Base-by-base conservation (phyloP, 305 asterid species). In the Solanum hybrid region DNA sequence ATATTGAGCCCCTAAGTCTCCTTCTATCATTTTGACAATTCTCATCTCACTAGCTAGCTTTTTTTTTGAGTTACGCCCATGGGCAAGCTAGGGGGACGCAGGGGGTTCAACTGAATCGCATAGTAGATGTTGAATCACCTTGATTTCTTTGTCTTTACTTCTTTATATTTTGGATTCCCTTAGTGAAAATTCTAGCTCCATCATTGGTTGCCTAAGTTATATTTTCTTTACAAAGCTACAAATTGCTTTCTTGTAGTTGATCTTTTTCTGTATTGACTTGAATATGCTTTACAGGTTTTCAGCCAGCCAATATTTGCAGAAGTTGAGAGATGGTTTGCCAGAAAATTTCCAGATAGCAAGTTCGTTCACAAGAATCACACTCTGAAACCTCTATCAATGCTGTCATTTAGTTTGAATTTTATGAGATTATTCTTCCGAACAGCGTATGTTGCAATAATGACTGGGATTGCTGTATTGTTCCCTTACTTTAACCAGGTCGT, bases 401-500 rank as follows among this genome's bases (percentile, higher is more conserved):
- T 91, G 24, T 94, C 94, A 69, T 26, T 94, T 82, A 51, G 89
- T 39, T 82, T 95, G 91, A 95, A 93, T 89, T 90, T 91, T 14
- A 28, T 93, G 91, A 92, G 97, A 91, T 69, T 94, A 91, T 90
- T 94, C 76, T 89, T 95, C 37, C 92, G 98, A 71, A 93, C 95
- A 22, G 90, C 93, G 8, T 96, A 96, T 46, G 98, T 96, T 51
- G 95, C 91, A 37, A 88, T 89, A 69, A 90, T 93, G 10, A 94
- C 97, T 20, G 96, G 95, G 22, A 77, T 95, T 35, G 94, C 96
- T 0, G 89, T 94, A 34, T 22, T 93, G 1, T 96, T 96, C 71
- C 99, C 99, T 5, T 95, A 95, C 91, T 96, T 97, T 61, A 96
- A 97, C 92, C 93, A 97, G 89, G 95, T 96, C 16, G 88, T 95